A percentile compares a stretch with the other conserved stretches of the same genome.
Conservation (phyloP, 495 filamentous ascomycete genomes). For the Thozetella sp. region DNA sequence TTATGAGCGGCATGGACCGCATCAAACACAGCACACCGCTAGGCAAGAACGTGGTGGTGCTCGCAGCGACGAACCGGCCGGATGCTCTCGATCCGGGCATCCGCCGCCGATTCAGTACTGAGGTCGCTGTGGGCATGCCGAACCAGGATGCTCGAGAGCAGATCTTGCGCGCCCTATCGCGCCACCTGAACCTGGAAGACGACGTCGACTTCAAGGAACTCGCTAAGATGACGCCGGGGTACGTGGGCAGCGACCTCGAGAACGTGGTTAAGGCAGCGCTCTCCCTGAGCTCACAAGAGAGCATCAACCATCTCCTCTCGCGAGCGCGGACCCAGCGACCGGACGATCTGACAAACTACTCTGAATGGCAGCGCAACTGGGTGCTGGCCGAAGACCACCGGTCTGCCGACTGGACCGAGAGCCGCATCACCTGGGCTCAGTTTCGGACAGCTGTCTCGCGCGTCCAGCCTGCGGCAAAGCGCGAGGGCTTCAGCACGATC, state of each 20-base stretch:
- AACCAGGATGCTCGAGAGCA: conserved; percentile 81
- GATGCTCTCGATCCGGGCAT: conserved; percentile 89
- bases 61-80: conserved; percentile 91
- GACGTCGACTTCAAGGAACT: conserved; percentile 79
- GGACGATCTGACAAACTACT: conserved; percentile 56
- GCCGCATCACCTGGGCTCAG: conserved; percentile 48
- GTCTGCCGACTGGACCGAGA: conserved; percentile 20
- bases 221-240: conserved; percentile 89
- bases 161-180: conserved; percentile 78
- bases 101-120: conserved; percentile 84
- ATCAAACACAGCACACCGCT: conserved; percentile 77
- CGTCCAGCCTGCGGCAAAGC: conserved; percentile 90
- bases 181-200: conserved; percentile 65
- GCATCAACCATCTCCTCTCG: conserved; percentile 19
- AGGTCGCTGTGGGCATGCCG: conserved; percentile 95
- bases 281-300: conserved; percentile 20
- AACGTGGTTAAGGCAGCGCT: conserved; percentile 61
- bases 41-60: conserved; percentile 88
- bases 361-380: conserved; percentile 40
- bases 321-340: conserved; percentile 26
- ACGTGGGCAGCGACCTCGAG: conserved; percentile 93
- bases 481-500: conserved; percentile 95
- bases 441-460: conserved; percentile 78
- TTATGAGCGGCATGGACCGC: conserved; percentile 87
- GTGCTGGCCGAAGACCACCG: conserved; percentile 32